A percentile compares a stretch with the other conserved stretches of the same genome.
Evolutionary conservation across 1,284 basidiomycete genomes (phyloP).

Genomic region (Puccinia hordei): DNA sequence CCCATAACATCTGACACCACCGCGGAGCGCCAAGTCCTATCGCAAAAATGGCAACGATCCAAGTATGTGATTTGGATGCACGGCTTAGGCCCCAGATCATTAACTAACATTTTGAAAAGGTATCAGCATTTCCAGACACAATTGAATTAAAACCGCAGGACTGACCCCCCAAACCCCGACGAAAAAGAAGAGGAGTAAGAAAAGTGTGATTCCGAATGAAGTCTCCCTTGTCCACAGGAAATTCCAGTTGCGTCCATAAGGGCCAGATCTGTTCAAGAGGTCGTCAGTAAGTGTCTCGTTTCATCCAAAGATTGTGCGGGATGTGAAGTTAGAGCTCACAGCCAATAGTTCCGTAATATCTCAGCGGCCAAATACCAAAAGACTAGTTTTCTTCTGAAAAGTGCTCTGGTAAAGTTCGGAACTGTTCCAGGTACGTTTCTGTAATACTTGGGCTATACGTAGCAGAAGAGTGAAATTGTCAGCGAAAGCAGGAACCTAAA

Average conservation of each 20-base stretch:
- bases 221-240: conserved; percentile 78
- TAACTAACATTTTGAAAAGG: background rate
- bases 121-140: background rate
- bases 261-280: conserved; percentile 39
- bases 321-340: conserved; percentile 66
- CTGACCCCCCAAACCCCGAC: conserved; percentile 74
- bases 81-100: conserved; percentile 75
- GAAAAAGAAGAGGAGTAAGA: conserved; percentile 81
- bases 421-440: conserved; percentile 87
- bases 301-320: background rate
- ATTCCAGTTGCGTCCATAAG: conserved; percentile 82
- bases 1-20: conserved; percentile 88
- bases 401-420: conserved; percentile 80
- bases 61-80: conserved; percentile 87
- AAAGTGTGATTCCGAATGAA: conserved; percentile 77
- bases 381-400: conserved; percentile 83
- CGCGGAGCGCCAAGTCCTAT: conserved; percentile 85
- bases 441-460: conserved; percentile 69
- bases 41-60: conserved; percentile 89
- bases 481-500: background rate
- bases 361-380: conserved; percentile 83
- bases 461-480: conserved; percentile 1
- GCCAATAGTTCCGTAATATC: conserved; percentile 85
- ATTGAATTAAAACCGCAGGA: conserved; percentile 57
- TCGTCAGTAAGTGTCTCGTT: background rate